Evolutionary conservation across 148 eudicot genomes (phyloP).

Genomic region (Camellia sinensis): DNA sequence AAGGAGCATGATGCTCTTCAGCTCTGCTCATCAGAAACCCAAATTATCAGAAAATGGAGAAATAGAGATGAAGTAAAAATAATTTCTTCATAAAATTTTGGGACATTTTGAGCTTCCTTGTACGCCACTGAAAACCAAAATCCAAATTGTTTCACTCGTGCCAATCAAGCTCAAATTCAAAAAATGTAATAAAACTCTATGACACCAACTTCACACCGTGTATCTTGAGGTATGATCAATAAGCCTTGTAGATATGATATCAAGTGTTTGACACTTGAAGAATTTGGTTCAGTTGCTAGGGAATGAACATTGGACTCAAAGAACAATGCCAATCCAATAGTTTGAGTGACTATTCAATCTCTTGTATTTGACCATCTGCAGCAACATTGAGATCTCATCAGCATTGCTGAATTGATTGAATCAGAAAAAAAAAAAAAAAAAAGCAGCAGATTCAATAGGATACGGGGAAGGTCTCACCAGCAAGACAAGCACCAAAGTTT

Average conservation of each 20-base stretch:
- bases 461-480: conserved; percentile 38
- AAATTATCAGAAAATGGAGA: not conserved
- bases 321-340: not conserved
- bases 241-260: not conserved
- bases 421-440: not conserved
- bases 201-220: not conserved
- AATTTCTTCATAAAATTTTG: not conserved
- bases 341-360: conserved; percentile 7
- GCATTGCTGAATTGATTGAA: not conserved
- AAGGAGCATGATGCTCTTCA: no score
- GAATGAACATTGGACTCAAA: not conserved
- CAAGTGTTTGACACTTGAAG: not conserved
- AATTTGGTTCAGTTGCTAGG: not conserved
- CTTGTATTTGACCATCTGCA: conserved; percentile 68
- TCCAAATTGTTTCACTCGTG: not conserved
- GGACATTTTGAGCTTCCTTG: not conserved
- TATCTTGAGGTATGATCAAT: no score
- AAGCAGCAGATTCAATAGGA: not conserved
- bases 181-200: not conserved
- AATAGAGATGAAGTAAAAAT: not conserved
- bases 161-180: not conserved
- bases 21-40: no score
- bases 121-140: not conserved
- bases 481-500: conserved; percentile 59
- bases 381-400: conserved; percentile 11